Percentiles rank a stretch among this genome's conserved stretches.
phyloP scores from a whole-genome alignment of 23 red algal genomes.

The Cyanidium caldarium region DNA sequence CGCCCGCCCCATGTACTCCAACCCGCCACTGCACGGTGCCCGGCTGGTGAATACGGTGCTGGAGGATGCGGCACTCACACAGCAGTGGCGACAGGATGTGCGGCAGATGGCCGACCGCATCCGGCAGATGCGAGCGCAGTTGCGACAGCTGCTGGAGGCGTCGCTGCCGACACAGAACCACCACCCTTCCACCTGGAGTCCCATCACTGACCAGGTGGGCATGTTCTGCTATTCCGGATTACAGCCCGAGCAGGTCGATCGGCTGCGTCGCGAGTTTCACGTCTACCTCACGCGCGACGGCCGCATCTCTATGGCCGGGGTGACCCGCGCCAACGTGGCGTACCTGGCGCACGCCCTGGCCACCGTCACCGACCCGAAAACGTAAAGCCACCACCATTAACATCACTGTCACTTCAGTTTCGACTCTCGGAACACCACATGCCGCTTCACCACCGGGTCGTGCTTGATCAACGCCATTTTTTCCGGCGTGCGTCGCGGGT shows the following conservation, averaged over 20 bases:
- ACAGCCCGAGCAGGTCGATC: conserved; percentile 27
- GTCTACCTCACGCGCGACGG: conserved; percentile 72
- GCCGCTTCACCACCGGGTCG: conserved; percentile 71
- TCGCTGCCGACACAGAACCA: too few species aligned
- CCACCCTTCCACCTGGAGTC: conserved; percentile 59
- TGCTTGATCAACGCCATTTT: conserved; percentile 89
- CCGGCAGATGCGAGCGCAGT: conserved; percentile 31
- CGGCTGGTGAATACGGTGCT: conserved; percentile 47
- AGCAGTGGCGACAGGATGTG: conserved; percentile 52
- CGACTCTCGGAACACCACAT: conserved; percentile 86
- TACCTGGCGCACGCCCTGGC: conserved; percentile 55
- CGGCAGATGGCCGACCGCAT: conserved; percentile 61
- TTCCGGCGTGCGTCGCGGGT: conserved; percentile 46
- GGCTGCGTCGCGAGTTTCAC: conserved; percentile 18
- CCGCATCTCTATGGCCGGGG: conserved; percentile 76
- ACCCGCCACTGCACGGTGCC: conserved; percentile 50
- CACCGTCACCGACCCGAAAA: conserved; percentile 31
- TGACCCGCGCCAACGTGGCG: conserved; percentile 43
- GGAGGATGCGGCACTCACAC: conserved; percentile 23
- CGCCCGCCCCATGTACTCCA: conserved; percentile 55
- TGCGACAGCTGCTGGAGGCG: conserved; percentile 23
- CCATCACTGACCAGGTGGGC: conserved; percentile 64
- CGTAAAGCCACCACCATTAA: background rate
- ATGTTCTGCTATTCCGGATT: conserved; percentile 88
- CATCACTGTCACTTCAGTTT: conserved; percentile 43